Conservation (phyloP, 768 basidiomycete species). For the Boletus pseudo-olivaceus region DNA sequence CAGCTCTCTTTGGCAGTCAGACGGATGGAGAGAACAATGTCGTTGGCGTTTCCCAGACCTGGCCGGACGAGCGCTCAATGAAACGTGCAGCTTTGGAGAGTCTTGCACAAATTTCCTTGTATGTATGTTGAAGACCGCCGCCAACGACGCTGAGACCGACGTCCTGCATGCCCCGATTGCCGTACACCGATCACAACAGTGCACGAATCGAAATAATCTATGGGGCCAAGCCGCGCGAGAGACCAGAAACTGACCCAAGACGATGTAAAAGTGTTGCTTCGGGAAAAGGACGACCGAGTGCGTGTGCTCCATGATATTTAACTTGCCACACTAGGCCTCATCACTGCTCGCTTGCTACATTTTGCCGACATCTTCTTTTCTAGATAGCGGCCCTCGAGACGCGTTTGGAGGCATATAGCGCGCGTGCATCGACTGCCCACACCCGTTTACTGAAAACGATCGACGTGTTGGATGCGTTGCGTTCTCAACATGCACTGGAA, state of each 20-base stretch:
- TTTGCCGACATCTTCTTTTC: background rate
- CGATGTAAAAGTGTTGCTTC: conserved; percentile 16
- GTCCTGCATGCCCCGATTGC: conserved; percentile 4
- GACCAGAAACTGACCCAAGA: conserved; percentile 20
- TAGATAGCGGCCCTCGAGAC: conserved; percentile 31
- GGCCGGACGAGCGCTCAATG: background rate
- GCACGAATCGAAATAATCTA: conserved; percentile 7
- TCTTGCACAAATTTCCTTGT: conserved; percentile 14
- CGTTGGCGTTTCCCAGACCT: background rate
- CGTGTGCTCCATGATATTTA: background rate
- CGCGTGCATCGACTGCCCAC: conserved; percentile 42
- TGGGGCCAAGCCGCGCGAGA: conserved; percentile 24
- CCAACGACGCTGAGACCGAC: background rate
- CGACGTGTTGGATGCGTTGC: conserved; percentile 46
- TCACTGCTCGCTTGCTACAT: background rate
- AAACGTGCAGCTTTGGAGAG: background rate
- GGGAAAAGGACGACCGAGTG: conserved; percentile 29
- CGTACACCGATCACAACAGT: background rate
- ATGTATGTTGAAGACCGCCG: conserved; percentile 10
- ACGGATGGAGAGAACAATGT: background rate
- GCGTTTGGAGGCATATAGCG: conserved; percentile 34
- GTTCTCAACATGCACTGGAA: conserved; percentile 39
- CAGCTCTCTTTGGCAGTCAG: background rate
- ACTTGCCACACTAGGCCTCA: background rate
- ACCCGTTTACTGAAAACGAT: conserved; percentile 47